Percentiles rank a stretch among this genome's conserved stretches.
Conservation (phyloP, 352 stramenopile genomes). For the Halophytophthora polymorphica region DNA sequence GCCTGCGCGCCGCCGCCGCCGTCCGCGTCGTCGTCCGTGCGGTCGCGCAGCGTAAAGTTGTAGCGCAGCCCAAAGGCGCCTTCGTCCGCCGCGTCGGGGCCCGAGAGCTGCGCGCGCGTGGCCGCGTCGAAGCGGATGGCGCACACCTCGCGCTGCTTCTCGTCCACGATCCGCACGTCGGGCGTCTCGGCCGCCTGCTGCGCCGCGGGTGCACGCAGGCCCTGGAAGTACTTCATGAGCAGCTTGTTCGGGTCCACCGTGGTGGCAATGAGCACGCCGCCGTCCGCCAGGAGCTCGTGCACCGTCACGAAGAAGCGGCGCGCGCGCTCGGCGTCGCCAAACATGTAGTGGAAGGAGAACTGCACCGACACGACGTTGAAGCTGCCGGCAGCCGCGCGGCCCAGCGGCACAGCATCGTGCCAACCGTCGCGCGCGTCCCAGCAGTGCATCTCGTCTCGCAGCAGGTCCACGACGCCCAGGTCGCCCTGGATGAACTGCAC, state of each 20-base stretch:
- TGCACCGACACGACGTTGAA: constrained; percentile 99
- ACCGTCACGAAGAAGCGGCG: constrained; percentile 94
- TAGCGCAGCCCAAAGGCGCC: constrained; percentile 86
- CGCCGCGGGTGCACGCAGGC: constrained; percentile 34
- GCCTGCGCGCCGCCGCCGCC: constrained; percentile 63
- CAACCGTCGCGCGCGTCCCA: constrained; percentile 63
- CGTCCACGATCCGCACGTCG: constrained; percentile 66
- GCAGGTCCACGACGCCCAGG: constrained; percentile 64
- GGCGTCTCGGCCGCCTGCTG: constrained; percentile 20
- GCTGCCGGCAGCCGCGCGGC: constrained; percentile 22
- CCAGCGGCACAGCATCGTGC: constrained; percentile 51
- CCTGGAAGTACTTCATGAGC: constrained; percentile 80
- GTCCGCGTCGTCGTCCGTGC: constrained; percentile 43
- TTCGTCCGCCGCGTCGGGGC: constrained; percentile 30
- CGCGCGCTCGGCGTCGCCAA: constrained; percentile 89
- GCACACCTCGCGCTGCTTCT: constrained; percentile 76
- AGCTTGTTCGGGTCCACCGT: constrained; percentile 96
- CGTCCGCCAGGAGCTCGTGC: constrained; percentile 87
- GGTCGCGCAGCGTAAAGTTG: constrained; percentile 88
- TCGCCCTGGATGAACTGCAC: constrained; percentile 81
- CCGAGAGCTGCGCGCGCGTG: constrained; percentile 43
- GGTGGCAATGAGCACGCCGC: constrained; percentile 95
- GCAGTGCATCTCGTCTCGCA: constrained; percentile 63
- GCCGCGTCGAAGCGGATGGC: constrained; percentile 70
- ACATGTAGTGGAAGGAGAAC: constrained; percentile 99